Conservation (phyloP, 2,329 filamentous ascomycete species). For the Pezicula carpinea region DNA sequence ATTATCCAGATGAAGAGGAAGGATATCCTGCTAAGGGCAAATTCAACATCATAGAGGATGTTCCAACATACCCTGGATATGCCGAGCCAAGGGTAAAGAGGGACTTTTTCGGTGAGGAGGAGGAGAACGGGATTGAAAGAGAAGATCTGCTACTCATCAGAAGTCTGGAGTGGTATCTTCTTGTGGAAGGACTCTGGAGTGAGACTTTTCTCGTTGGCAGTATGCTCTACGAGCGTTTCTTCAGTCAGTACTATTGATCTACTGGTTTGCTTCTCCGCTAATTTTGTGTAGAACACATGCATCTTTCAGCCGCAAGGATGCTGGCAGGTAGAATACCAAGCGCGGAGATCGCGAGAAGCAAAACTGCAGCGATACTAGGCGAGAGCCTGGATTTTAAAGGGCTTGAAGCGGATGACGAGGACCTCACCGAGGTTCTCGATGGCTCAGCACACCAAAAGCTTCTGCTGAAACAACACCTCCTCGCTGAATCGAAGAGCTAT, state of each 20-base stretch:
- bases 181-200: constrained; percentile 68
- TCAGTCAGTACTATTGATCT: constrained; percentile 57
- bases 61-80: constrained; percentile 35
- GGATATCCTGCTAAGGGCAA: constrained; percentile 36
- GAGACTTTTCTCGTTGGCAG: constrained; percentile 65
- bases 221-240: constrained; percentile 75
- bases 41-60: constrained; percentile 45
- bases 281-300: constrained; percentile 30
- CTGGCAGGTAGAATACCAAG: constrained; percentile 46
- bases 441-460: constrained; percentile 30
- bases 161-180: constrained; percentile 78
- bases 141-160: constrained; percentile 70
- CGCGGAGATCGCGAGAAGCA: constrained; percentile 31
- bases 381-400: constrained; percentile 31
- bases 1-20: constrained; percentile 38
- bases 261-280: not conserved
- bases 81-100: constrained; percentile 61
- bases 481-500: constrained; percentile 55
- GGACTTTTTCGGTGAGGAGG: constrained; percentile 67
- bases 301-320: constrained; percentile 49
- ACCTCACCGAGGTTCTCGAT: constrained; percentile 28
- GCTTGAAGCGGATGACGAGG: constrained; percentile 22
- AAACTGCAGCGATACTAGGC: constrained; percentile 35
- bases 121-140: constrained; percentile 54
- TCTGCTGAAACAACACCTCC: constrained; percentile 30